A percentile compares a stretch with the other conserved stretches of the same genome.
phyloP scores from a whole-genome alignment of 768 basidiomycete species.

The Leccinellum luteum region DNA sequence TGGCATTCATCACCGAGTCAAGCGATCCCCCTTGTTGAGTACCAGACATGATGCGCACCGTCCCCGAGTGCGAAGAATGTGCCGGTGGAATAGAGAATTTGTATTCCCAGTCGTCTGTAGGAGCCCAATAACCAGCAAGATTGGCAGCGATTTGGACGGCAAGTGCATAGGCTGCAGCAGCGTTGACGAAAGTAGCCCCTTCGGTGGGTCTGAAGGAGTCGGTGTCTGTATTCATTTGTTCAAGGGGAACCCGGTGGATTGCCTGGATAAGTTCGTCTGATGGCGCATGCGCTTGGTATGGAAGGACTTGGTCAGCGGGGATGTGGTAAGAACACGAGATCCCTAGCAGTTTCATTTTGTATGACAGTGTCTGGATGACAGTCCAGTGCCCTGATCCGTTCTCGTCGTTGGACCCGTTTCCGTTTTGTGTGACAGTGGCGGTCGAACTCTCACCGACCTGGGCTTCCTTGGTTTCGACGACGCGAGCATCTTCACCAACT shows the following conservation, averaged over 20 bases:
- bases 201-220: constrained; percentile 50
- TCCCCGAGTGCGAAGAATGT: constrained; percentile 8
- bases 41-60: neutral
- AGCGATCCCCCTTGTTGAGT: constrained; percentile 32
- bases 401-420: constrained; percentile 6
- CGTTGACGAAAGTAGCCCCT: constrained; percentile 41
- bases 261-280: constrained; percentile 49
- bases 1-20: constrained; percentile 45
- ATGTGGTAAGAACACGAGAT: constrained; percentile 48
- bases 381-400: constrained; percentile 47
- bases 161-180: constrained; percentile 62
- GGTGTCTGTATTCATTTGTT: constrained; percentile 44
- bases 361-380: constrained; percentile 56
- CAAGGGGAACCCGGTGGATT: constrained; percentile 44
- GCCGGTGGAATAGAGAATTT: constrained; percentile 43
- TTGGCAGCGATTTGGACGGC: constrained; percentile 70
- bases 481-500: neutral
- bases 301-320: constrained; percentile 60
- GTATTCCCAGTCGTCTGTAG: constrained; percentile 72
- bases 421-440: constrained; percentile 1
- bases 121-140: constrained; percentile 63
- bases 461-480: constrained; percentile 3
- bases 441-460: constrained; percentile 7
- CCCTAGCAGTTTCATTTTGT: constrained; percentile 68
- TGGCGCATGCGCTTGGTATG: constrained; percentile 70